Evolutionary conservation across 768 basidiomycete genomes (phyloP).

Genomic region (Fomitopsis pulvina): DNA sequence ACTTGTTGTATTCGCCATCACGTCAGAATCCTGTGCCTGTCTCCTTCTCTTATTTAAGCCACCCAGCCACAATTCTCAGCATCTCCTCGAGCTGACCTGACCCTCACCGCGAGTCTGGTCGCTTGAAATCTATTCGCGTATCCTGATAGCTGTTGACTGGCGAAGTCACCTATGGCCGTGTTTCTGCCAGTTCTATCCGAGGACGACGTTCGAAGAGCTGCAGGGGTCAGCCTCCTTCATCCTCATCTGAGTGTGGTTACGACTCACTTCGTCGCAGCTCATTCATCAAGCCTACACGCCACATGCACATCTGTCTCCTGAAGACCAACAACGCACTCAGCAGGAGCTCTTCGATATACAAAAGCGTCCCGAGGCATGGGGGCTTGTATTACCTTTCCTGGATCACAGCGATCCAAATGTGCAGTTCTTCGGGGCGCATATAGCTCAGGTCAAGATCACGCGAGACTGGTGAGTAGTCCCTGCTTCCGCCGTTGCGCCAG

Average conservation of each 20-base stretch:
- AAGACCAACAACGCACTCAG: conserved; percentile 57
- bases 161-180: too few species aligned
- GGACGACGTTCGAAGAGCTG: conserved; percentile 50
- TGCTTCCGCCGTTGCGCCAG: neutral
- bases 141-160: too few species aligned
- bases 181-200: conserved; percentile 50
- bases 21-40: too few species aligned
- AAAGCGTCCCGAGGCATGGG: conserved; percentile 77
- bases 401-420: conserved; percentile 72
- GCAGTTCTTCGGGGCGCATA: conserved; percentile 94
- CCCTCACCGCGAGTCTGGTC: too few species aligned
- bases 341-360: conserved; percentile 73
- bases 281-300: conserved; percentile 65
- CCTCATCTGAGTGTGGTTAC: neutral
- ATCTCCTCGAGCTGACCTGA: too few species aligned
- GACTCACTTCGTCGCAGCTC: conserved; percentile 34
- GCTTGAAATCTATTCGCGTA: too few species aligned
- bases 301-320: conserved; percentile 41
- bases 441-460: conserved; percentile 88
- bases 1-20: too few species aligned
- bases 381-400: conserved; percentile 71
- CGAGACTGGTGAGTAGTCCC: conserved; percentile 71
- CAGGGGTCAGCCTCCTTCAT: conserved; percentile 40
- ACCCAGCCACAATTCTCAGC: too few species aligned
- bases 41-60: too few species aligned